These are phyloP conservation scores for Sugiyamaella castrensis DNA, from an alignment of 1,139 yeast species.

Conservation along the genomic window DNA sequence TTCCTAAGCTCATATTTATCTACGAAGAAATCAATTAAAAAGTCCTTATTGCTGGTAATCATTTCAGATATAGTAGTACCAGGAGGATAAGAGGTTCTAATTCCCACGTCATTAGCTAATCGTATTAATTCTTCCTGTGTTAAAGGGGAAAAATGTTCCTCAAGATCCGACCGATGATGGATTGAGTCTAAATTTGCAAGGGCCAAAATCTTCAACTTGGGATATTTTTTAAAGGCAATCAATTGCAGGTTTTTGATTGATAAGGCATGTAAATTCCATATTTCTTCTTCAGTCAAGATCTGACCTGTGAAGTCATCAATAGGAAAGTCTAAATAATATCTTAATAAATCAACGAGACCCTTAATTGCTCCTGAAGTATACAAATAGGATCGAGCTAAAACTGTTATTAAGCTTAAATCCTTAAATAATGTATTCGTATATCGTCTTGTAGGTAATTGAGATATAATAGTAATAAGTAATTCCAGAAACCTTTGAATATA, in stretches of 20 bases:
- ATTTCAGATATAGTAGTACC: background rate
- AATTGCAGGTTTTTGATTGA: conserved; percentile 26
- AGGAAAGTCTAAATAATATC: conserved; percentile 40
- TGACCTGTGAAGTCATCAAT: conserved; percentile 45
- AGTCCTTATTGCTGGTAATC: conserved; percentile 7
- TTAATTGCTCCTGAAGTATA: background rate
- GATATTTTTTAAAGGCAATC: conserved; percentile 27
- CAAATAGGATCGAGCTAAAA: background rate
- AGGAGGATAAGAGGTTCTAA: conserved; percentile 5
- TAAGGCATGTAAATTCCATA: conserved; percentile 20
- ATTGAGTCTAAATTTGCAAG: conserved; percentile 35
- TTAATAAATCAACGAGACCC: conserved; percentile 26
- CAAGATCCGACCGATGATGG: conserved; percentile 25
- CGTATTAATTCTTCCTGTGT: conserved; percentile 24
- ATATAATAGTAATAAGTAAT: conserved; percentile 37
- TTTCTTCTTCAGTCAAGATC: conserved; percentile 24
- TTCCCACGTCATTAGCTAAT: conserved; percentile 18
- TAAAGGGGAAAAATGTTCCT: conserved; percentile 30
- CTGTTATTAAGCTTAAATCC: conserved; percentile 3
- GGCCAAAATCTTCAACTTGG: conserved; percentile 31
- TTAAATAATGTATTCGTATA: conserved; percentile 39
- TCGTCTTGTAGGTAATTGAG: conserved; percentile 46
- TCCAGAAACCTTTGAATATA: conserved; percentile 24
- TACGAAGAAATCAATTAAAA: conserved; percentile 23
- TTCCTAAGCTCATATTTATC: conserved; percentile 16